Evolutionary conservation across 495 filamentous ascomycete species (phyloP), one percentile per base, ranked within the genome.

Genomic region (Pyrenopolyporus hunteri): DNA sequence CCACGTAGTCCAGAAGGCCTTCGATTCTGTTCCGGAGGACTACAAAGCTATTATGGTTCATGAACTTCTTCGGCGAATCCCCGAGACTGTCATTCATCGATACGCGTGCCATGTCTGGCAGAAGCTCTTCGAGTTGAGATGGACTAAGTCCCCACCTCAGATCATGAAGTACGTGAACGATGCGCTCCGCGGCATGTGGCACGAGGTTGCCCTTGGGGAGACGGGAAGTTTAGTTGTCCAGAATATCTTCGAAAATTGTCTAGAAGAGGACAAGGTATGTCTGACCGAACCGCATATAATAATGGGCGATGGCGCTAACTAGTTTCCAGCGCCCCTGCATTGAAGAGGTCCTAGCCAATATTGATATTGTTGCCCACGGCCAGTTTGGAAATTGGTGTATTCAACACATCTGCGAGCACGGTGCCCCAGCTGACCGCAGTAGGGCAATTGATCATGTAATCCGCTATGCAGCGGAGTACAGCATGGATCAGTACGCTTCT

Each of bases 361-460:
- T 98, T 53, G 91, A 98, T 74, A 87, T 97, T 48, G 90, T 98
- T 67, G 88, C 94, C 39, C 94, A 96, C 73, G 94, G 94, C n/a
- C 94, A 98, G 70, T 98, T 98, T 71, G 94, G 94, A 43, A 98
- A 98, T 70, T 98, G 94, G 94, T 98, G 94, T 75, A 98, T 98
- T 65, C 94, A 98, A 74, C 94, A 98, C 75, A 92, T 98, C 70
- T 98, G 94, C 76, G 94, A 98, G 71, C 95, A 98, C 72, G 95
- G 94, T 31, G 87, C 89, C 57, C 91, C 93, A 22, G 86, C 87
- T 53, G 94, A 98, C 71, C 92, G 92, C 69, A 95, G 87, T 74
- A 87, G 91, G 62, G 94, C 94, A 20, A 87, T 97, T 65, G 95
- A 98, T 67, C 93, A 97, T 73, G 91, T 98, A 59, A 87, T 98